Conservation (phyloP, 331 rosid species). For the Ulmus americana region DNA sequence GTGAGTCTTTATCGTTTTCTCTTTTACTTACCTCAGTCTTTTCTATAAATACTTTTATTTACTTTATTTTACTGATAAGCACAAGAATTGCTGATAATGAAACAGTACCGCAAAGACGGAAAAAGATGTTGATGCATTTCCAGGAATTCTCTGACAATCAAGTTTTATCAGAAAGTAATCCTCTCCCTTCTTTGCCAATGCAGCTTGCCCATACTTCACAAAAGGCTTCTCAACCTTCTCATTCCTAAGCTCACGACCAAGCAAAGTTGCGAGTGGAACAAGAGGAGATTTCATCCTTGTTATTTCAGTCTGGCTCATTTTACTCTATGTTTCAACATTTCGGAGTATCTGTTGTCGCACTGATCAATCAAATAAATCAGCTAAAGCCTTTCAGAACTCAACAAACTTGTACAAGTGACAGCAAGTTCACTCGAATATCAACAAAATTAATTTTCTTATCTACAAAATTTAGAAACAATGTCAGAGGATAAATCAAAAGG, state of each 20-base stretch:
- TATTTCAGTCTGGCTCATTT: conserved; percentile 62
- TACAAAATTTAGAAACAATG: neutral
- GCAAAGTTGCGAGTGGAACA: conserved; percentile 81
- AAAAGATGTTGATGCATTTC: conserved; percentile 63
- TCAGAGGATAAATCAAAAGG: neutral
- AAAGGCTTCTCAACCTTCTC: conserved; percentile 75
- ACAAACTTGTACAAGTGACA: neutral
- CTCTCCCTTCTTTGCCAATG: conserved; percentile 96
- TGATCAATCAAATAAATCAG: conserved; percentile 24
- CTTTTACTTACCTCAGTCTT: conserved; percentile 6
- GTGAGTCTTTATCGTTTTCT: neutral
- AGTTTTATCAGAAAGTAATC: conserved; percentile 79
- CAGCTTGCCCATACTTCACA: conserved; percentile 90
- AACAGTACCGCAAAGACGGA: conserved; percentile 84
- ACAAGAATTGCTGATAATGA: conserved; percentile 7
- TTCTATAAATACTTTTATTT: conserved; percentile 6
- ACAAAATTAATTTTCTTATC: neutral
- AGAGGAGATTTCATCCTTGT: conserved; percentile 50
- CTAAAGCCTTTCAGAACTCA: conserved; percentile 15
- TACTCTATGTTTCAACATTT: conserved; percentile 54
- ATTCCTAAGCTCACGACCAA: conserved; percentile 86
- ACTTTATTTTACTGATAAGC: neutral
- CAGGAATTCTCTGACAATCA: conserved; percentile 69
- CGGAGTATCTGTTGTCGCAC: conserved; percentile 25
- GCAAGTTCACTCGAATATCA: neutral